Evolutionary conservation across 257 asterid species (phyloP), one percentile per base, ranked within the genome.

Genomic region (Anisodus acutangulus): DNA sequence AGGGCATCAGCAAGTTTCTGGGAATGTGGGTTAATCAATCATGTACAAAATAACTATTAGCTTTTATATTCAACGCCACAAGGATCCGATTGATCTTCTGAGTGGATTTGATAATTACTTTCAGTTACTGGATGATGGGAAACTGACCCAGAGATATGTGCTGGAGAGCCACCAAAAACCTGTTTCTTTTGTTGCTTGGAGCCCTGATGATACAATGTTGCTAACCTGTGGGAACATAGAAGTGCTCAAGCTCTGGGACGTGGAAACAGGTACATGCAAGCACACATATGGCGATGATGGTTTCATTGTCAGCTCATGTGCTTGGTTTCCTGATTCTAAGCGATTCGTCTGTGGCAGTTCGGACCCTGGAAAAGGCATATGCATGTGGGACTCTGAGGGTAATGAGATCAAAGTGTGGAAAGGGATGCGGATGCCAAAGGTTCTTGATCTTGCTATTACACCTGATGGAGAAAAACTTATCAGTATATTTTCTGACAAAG

Each of bases 261-360:
- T 87, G 68, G 92, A 93, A 88, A 91, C 95, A 49, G 98, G 99
- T 90, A 92, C 85, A 78, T 92, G 92, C 93, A 93, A 90, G 91
- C 97, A 85, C 91, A 94, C 99, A 85, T 95, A 91, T 81, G 96
- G 95, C 13, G 82, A 84, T 22, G 95, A 90, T 60, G 88, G 88
- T 84, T 92, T 94, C 87, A 80, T 87, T 4, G 92, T 94, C 86
- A 91, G 96, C 87, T 95, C 97, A 45, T 95, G 99, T 85, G 99
- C 98, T 80, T 95, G 99, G 99, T 94, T 95, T 87, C 99, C 98
- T 13, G 97, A 95, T 90, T 95, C 99, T 71, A 91, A 87, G 89
- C 90, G 95, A 71, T 91, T 95, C 35, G 98, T 94, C 81, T 95
- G 97, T 83, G 99, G 99, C 89, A 94, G 98, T 91, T 93, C 97